These are phyloP conservation scores for Sporothrix globosa DNA, from an alignment of 2,329 filamentous ascomycete genomes.

Conservation along the genomic window DNA sequence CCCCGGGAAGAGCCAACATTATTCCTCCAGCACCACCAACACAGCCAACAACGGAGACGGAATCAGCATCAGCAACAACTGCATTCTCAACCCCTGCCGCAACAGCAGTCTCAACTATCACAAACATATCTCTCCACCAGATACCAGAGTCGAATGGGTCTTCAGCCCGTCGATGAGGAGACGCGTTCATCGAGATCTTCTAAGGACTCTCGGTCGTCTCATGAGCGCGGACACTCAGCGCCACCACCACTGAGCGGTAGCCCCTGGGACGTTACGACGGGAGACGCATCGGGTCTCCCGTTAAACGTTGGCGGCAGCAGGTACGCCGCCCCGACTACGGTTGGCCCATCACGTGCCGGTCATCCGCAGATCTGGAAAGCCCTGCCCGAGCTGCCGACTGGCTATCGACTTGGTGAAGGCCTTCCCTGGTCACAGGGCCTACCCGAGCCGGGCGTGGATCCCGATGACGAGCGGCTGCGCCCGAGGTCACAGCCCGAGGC, in stretches of 20 bases:
- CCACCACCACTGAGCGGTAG: slow-evolving; percentile 54
- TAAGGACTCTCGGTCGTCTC: slow-evolving; percentile 41
- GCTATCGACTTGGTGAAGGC: slow-evolving; percentile 52
- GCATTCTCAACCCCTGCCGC: slow-evolving; percentile 15
- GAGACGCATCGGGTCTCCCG: slow-evolving; percentile 23
- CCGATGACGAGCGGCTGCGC: slow-evolving; percentile 38
- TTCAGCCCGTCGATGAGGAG: slow-evolving; percentile 33
- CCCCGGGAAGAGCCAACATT: slow-evolving; percentile 17
- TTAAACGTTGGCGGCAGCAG: background rate
- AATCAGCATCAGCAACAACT: slow-evolving; percentile 26
- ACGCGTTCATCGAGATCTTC: slow-evolving; percentile 37
- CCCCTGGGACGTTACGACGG: slow-evolving; percentile 49
- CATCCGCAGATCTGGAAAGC: slow-evolving; percentile 46
- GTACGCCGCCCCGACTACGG: background rate
- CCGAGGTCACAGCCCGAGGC: slow-evolving; percentile 15
- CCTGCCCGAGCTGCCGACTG: slow-evolving; percentile 47
- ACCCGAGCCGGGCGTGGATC: slow-evolving; percentile 40
- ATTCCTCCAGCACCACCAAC: slow-evolving; percentile 7
- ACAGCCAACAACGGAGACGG: slow-evolving; percentile 11
- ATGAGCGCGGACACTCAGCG: slow-evolving; percentile 54
- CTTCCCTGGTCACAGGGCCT: slow-evolving; percentile 52
- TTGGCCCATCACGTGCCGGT: slow-evolving; percentile 2
- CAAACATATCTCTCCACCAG: background rate
- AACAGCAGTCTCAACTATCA: slow-evolving; percentile 20
- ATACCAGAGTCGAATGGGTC: background rate